Evolutionary conservation across 2,329 filamentous ascomycete genomes (phyloP), one percentile per base, ranked within the genome.

Genomic region (Metarhizium sp.): DNA sequence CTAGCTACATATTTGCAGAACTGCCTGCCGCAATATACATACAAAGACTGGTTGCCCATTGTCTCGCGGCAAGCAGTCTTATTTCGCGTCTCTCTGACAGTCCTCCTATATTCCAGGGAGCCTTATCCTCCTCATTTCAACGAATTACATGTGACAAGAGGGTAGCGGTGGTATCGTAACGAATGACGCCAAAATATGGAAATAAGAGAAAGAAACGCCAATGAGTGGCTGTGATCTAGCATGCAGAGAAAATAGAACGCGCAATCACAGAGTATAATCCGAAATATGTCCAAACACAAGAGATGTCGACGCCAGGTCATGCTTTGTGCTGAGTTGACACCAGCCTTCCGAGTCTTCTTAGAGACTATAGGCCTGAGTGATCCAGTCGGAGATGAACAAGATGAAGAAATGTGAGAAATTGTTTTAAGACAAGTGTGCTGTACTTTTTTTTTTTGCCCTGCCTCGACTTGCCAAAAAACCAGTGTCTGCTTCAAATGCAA

Each of bases 211-310:
- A 55, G 63, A 62, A n/a, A 38, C 16, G 53, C 66, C 66, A 61
- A 59, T 63, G 65, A 63, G 59, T 63, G 64, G 64, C 63, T 64
- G 55, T 56, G 58, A 60, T 68, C 67, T 69, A 68, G 62, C 66
- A 70, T 69, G 63, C 68, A 70, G 67, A 55, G 57, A 64, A 66
- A 61, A 55, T 55, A 57, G 57, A 61, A 59, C 52, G 56, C 58
- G 59, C 65, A 60, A 57, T 52, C 56, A n/a, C 53, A 61, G 61
- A 64, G 60, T 63, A 66, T 66, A 59, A 66, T 58, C 59, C 63
- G 60, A 67, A 67, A 68, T 62, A 51, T 55, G 67, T 67, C 66
- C 63, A 63, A 62, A 57, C 60, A 61, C 53, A 62, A 25, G 58
- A 62, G 42, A 60, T 62, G 57, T 62, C 62, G 62, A 67, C 61